These are phyloP conservation scores for Nicotiana undulata DNA, from an alignment of 257 asterid species.

Conservation along the genomic window DNA sequence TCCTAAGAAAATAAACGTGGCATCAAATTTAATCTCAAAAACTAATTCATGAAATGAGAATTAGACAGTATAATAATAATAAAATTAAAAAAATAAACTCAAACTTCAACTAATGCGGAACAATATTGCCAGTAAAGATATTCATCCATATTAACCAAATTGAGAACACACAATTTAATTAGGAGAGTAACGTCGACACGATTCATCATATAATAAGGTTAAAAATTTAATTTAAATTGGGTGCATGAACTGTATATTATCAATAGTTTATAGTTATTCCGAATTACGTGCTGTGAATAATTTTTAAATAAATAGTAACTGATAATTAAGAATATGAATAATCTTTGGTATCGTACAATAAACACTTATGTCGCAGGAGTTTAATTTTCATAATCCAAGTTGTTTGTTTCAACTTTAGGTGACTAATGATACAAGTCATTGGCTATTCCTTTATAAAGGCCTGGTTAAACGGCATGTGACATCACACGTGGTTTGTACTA, in stretches of 20 bases:
- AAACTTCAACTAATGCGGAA: too few relatives aligned
- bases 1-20: too few relatives aligned
- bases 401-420: constrained; percentile 1
- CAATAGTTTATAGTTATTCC: not conserved
- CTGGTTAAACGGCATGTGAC: constrained; percentile 19
- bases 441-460: not conserved
- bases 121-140: too few relatives aligned
- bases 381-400: not conserved
- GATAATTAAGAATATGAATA: not conserved
- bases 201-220: not conserved
- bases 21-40: too few relatives aligned
- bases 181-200: not conserved
- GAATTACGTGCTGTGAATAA: not conserved
- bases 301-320: not conserved
- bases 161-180: too few relatives aligned
- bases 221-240: not conserved
- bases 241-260: not conserved
- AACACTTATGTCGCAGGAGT: not conserved
- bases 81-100: too few relatives aligned
- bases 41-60: too few relatives aligned
- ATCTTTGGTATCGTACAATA: not conserved
- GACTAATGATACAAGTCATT: constrained; percentile 1
- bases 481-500: constrained; percentile 18
- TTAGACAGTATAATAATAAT: too few relatives aligned
- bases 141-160: too few relatives aligned